Evolutionary conservation across 371 early-diverging fungal genomes (phyloP), one percentile per base, ranked within the genome.

Genomic region (Mortierella sp.): DNA sequence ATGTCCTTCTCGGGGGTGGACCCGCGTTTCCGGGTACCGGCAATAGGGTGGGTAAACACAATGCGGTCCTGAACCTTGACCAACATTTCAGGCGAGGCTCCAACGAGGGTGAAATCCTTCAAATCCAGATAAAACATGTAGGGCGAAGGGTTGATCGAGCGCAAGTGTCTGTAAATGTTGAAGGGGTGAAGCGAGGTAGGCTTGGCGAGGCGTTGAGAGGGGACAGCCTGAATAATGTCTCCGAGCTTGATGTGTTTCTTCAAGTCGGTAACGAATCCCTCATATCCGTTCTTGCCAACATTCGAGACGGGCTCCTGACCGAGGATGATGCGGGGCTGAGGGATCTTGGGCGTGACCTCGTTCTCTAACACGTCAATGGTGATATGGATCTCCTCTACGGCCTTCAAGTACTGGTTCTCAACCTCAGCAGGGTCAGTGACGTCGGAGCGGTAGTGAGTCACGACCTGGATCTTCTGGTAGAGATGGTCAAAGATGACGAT

Each of bases 121-220:
- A 97, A 88, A 81, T 98, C 96, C 84, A 98, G 93, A 82, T 98
- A 99, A 88, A 98, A 99, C 97, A 99, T 97, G 89, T 99, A 99
- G n/a, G 99, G 99, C 7, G 98, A 97, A 6, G 99, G 99, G 84
- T 99, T 99, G 63, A 98, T 90, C n/a, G 96, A 96, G 58, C 99
- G 93, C 80, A 99, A 89, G 74, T 97, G 95, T 70, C 99, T 93
- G 89, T 99, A 99, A 16, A 97, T 97, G 84, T 98, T 98, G 91
- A 99, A 98, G 6, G 99, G 98, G 87, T 99, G 98, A 44, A 99
- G 89, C 6, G 93, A 86, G 1, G 99, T 97, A 7, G 93, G 93
- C 60, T 97, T 96, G 21, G 94, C 91, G 72, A 98, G 89, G 47
- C 99, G 92, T 88, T 98, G 99, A 0, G 97, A 96, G 0, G 99